Evolutionary conservation across 352 stramenopile genomes (phyloP).

Genomic region (Globisporangium paroecandrum): DNA sequence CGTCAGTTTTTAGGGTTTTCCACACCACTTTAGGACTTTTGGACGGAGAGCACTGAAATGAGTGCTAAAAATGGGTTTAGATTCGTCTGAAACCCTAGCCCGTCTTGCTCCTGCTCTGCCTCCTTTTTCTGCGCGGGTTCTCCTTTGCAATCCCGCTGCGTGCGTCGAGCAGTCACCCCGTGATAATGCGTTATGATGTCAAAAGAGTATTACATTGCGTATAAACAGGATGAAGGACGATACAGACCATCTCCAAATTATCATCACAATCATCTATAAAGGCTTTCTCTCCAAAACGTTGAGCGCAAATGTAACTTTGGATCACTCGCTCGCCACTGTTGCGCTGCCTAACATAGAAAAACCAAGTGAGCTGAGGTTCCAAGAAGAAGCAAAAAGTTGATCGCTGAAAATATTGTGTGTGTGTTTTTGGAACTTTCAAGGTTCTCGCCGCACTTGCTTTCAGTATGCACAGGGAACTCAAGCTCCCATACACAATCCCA

Average conservation of each 20-base stretch:
- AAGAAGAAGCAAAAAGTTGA: not conserved
- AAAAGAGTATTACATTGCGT: not conserved
- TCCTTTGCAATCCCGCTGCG: slow-evolving; percentile 4
- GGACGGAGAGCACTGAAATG: not conserved
- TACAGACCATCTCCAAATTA: not conserved
- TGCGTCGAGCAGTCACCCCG: not conserved
- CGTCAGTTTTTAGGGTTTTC: not conserved
- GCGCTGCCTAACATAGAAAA: not conserved
- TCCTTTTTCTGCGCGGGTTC: not conserved
- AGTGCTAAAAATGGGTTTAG: not conserved
- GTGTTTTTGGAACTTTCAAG: slow-evolving; percentile 9
- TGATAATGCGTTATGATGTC: not conserved
- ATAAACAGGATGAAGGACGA: not conserved
- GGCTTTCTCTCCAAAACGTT: not conserved
- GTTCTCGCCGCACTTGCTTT: not conserved
- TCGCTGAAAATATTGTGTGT: not conserved
- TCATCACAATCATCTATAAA: not conserved
- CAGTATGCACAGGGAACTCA: not conserved
- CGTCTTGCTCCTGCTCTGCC: not conserved
- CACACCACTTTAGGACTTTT: not conserved
- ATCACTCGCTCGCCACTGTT: not conserved
- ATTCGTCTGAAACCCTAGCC: not conserved
- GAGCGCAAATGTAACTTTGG: slow-evolving; percentile 1
- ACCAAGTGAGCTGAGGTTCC: slow-evolving; percentile 2
- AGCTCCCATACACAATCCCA: not conserved